Evolutionary conservation across 2,329 filamentous ascomycete genomes (phyloP).

Genomic region (Nannizziopsis barbatae): DNA sequence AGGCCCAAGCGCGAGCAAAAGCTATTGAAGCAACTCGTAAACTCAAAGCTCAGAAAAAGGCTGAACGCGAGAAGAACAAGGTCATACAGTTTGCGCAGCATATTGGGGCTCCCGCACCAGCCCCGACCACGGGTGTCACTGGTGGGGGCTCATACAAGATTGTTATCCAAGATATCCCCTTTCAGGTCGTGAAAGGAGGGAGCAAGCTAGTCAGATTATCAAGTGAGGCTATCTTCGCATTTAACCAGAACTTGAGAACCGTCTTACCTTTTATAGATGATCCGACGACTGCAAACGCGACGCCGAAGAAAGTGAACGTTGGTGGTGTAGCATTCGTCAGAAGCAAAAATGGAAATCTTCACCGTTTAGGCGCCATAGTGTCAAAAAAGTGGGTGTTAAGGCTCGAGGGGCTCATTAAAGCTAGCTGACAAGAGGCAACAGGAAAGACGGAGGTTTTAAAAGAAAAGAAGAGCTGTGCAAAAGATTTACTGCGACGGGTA

Average conservation of each 20-base stretch:
- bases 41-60: conserved; percentile 42
- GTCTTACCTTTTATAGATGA: conserved; percentile 43
- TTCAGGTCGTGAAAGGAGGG: conserved; percentile 61
- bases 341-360: conserved; percentile 79
- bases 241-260: conserved; percentile 24
- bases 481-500: conserved; percentile 48
- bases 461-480: conserved; percentile 67
- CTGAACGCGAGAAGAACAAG: conserved; percentile 41
- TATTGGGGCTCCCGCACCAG: conserved; percentile 15
- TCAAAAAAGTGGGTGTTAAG: conserved; percentile 59
- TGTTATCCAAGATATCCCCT: conserved; percentile 59
- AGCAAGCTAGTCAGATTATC: conserved; percentile 68
- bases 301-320: conserved; percentile 61
- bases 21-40: conserved; percentile 59
- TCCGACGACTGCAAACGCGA: conserved; percentile 50
- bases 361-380: conserved; percentile 63
- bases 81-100: conserved; percentile 32
- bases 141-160: conserved; percentile 48
- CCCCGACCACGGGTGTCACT: conserved; percentile 19
- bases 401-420: not conserved
- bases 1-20: conserved; percentile 54
- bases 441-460: conserved; percentile 42
- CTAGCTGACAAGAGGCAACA: conserved; percentile 18
- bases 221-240: conserved; percentile 43
- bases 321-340: conserved; percentile 73